Percentiles rank a stretch among this genome's conserved stretches.
These are phyloP conservation scores for Caryopteris hybrid DNA, from an alignment of 305 asterid species.

Conservation along the genomic window DNA sequence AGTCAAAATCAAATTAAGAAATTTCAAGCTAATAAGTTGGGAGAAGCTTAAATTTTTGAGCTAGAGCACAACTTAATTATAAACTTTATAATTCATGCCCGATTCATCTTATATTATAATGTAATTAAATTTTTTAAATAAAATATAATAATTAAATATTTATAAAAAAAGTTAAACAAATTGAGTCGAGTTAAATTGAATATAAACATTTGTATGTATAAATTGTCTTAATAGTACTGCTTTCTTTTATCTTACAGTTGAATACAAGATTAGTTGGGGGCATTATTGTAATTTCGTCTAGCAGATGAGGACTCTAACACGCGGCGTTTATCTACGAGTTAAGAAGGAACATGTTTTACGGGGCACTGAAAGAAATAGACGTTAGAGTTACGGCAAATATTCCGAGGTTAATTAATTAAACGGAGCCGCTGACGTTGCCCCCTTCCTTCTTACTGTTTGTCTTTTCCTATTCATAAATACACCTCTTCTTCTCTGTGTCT, in stretches of 20 bases:
- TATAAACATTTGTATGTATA: too few species aligned
- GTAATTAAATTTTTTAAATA: too few species aligned
- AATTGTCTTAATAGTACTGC: too few species aligned
- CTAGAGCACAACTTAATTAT: too few species aligned
- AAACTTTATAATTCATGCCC: too few species aligned
- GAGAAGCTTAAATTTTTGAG: too few species aligned
- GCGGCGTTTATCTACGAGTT: constrained; percentile 19
- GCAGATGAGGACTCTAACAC: constrained; percentile 26
- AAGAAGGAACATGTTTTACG: constrained; percentile 6
- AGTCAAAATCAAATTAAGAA: too few species aligned
- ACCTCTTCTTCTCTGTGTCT: constrained; percentile 17
- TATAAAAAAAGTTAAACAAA: too few species aligned
- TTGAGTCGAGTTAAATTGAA: too few species aligned
- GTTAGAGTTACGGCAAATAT: constrained; percentile 48
- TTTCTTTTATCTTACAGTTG: constrained; percentile 30
- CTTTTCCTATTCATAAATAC: constrained; percentile 10
- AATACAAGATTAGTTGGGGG: constrained; percentile 33
- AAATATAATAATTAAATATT: too few species aligned
- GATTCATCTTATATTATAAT: too few species aligned
- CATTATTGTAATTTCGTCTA: constrained; percentile 18
- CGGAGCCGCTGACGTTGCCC: constrained; percentile 39
- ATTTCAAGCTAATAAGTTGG: too few species aligned
- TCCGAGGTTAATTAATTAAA: constrained; percentile 22
- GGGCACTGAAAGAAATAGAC: constrained; percentile 22
- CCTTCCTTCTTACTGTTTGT: background rate